Evolutionary conservation across 2,329 filamentous ascomycete species (phyloP).

Genomic region (Fusarium abutilonis): DNA sequence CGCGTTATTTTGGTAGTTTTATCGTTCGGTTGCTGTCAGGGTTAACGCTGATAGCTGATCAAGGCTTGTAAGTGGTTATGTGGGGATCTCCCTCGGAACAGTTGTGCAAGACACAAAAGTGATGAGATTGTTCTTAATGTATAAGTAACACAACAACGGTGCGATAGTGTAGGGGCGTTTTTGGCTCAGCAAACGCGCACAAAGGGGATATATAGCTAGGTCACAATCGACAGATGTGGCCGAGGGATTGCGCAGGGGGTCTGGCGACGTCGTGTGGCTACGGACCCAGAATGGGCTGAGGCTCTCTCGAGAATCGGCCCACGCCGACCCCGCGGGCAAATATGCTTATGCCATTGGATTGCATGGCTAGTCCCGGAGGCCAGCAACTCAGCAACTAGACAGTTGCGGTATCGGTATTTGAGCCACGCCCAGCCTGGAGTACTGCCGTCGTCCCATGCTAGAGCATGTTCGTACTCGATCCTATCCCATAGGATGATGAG

Average conservation of each 20-base stretch:
- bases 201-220: slow-evolving; percentile 46
- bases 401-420: slow-evolving; percentile 5
- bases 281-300: slow-evolving; percentile 51
- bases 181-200: slow-evolving; percentile 35
- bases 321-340: slow-evolving; percentile 48
- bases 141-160: slow-evolving; percentile 28
- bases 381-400: slow-evolving; percentile 5
- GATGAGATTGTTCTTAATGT: slow-evolving; percentile 24
- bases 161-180: slow-evolving; percentile 21
- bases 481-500: not conserved
- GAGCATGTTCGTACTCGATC: not conserved
- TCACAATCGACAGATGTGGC: slow-evolving; percentile 48
- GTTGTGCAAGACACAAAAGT: slow-evolving; percentile 26
- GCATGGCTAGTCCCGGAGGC: slow-evolving; percentile 5
- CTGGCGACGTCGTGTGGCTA: slow-evolving; percentile 50
- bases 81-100: slow-evolving; percentile 20
- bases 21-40: slow-evolving; percentile 15
- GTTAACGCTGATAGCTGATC: slow-evolving; percentile 14
- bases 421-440: slow-evolving; percentile 30
- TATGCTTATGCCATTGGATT: slow-evolving; percentile 44
- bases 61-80: slow-evolving; percentile 33
- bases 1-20: slow-evolving; percentile 26
- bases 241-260: slow-evolving; percentile 45
- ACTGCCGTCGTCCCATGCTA: slow-evolving; percentile 23
- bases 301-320: slow-evolving; percentile 50